Base-by-base conservation (phyloP, 1,139 yeast species). In the Lodderomyces pseudojiufengensis region DNA sequence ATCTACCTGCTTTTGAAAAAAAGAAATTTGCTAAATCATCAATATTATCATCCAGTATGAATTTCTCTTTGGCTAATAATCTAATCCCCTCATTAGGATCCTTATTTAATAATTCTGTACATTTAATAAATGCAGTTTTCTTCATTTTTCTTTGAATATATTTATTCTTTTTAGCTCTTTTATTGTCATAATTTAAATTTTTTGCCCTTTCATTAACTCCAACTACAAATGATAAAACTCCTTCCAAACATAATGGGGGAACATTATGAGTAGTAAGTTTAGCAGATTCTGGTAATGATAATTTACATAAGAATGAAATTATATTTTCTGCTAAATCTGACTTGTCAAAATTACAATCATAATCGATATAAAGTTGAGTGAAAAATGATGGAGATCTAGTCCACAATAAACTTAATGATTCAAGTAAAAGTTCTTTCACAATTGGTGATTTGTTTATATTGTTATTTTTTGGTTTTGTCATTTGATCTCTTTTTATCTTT, bases 181-280 rank as follows among this genome's bases (percentile, higher is more conserved):
- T 45, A 2, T 52, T 51, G 1, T 44, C 34, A 18, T 47, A 42
- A 24, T 50, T 41, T 16, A 15, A 7, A 42, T 38, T 18, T 46
- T 70, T 75, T 15, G 78, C 63, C 44, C 87, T 67, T 25, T 75
- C 79, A 45, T 76, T 74, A 28, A 88, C 66, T n/a, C 82, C 80
- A 38, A 78, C 73, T 25, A 88, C 67, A 45, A 83, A 79, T 2
- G 85, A 73, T 24, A 92, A 66, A 3, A 92, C 59, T 2, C 97
- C 95, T 51, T 92, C 97, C 32, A 92, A 66, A 51, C 97, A 92
- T 9, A 90, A 73, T 1, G 97, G 97, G 0, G 98, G 97, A 2
- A 92, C 95, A 50, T 78, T 82, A 26, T 84, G 86, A 0, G 97
- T 85, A 0, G 95, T 82, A 50, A 74, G 66, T 5, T 62, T 48